Conservation (phyloP, 257 asterid species). For the Pogostemon cablin region DNA sequence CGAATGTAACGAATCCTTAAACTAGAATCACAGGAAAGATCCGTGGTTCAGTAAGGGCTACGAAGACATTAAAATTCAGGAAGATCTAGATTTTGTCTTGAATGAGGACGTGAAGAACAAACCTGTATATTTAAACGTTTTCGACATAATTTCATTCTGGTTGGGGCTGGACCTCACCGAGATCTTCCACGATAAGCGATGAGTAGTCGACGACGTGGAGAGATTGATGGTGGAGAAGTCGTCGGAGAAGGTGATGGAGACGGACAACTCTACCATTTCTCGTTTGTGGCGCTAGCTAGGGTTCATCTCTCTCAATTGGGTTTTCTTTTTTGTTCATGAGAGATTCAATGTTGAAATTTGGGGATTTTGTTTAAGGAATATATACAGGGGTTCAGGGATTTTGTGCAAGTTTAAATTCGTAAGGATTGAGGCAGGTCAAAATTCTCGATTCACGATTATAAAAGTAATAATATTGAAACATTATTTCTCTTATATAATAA, state of each 20-base stretch:
- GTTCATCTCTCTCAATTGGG: too few species aligned
- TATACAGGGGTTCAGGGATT: too few species aligned
- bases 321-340: too few species aligned
- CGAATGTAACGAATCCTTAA: conserved; percentile 35
- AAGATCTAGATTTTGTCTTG: neutral
- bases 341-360: too few species aligned
- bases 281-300: too few species aligned
- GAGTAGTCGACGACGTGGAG: conserved; percentile 38
- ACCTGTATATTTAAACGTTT: conserved; percentile 43
- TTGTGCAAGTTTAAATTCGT: too few species aligned
- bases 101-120: conserved; percentile 25
- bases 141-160: conserved; percentile 53
- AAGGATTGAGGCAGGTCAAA: too few species aligned
- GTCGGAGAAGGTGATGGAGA: conserved; percentile 42
- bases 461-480: too few species aligned
- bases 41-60: conserved; percentile 52
- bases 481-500: too few species aligned
- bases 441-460: too few species aligned
- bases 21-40: conserved; percentile 48
- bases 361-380: too few species aligned
- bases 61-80: conserved; percentile 15
- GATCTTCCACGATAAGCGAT: conserved; percentile 33
- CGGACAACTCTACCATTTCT: neutral
- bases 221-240: conserved; percentile 38
- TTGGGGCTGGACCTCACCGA: conserved; percentile 47